phyloP scores from a whole-genome alignment of 176 grass and related monocot species.

The Avena sativa region DNA sequence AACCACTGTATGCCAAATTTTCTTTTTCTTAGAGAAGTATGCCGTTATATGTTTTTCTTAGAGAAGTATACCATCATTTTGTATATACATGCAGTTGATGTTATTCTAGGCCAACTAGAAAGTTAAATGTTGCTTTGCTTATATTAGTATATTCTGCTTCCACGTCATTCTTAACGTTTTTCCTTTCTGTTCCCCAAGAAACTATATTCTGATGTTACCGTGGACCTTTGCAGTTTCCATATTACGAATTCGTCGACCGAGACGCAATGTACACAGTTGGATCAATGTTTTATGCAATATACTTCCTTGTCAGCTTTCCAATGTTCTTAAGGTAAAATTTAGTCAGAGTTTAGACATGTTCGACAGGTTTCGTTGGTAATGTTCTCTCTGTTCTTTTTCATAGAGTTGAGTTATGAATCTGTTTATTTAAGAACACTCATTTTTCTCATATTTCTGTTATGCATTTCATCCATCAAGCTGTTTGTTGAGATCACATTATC shows the following conservation, averaged over 20 bases:
- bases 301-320: constrained; percentile 96
- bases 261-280: constrained; percentile 93
- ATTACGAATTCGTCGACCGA: constrained; percentile 87
- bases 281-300: constrained; percentile 96
- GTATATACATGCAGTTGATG: not conserved
- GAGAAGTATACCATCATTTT: not conserved
- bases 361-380: not conserved
- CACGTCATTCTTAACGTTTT: not conserved
- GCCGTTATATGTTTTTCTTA: constrained; percentile 10
- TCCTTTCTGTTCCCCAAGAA: not conserved
- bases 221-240: constrained; percentile 79
- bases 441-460: not conserved
- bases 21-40: not conserved
- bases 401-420: constrained; percentile 21
- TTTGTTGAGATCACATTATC: not conserved
- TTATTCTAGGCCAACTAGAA: not conserved
- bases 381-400: not conserved
- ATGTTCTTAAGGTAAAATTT: constrained; percentile 89
- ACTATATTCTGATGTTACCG: constrained; percentile 26
- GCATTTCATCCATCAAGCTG: not conserved
- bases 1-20: not conserved
- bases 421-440: not conserved
- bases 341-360: constrained; percentile 11
- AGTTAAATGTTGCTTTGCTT: constrained; percentile 6
- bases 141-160: not conserved